These are phyloP conservation scores for Amanita rimosa DNA, from an alignment of 768 basidiomycete genomes.

Conservation along the genomic window DNA sequence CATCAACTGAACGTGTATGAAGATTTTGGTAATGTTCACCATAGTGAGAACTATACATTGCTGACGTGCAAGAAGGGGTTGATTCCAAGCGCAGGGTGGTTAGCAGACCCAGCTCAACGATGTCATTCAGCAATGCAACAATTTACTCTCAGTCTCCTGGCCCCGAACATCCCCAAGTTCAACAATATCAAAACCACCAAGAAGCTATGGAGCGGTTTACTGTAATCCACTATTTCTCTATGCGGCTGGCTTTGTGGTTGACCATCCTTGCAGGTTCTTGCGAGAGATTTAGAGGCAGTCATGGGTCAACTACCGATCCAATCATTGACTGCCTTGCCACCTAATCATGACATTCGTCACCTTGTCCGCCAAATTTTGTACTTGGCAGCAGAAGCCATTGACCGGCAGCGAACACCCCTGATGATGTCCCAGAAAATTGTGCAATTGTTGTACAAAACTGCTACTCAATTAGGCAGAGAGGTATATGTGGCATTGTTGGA, in stretches of 20 bases:
- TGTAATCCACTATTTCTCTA: slow-evolving; percentile 14
- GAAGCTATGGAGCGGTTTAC: slow-evolving; percentile 87
- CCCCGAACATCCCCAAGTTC: slow-evolving; percentile 37
- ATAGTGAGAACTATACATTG: slow-evolving; percentile 1
- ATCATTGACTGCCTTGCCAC: slow-evolving; percentile 58
- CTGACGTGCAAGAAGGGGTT: slow-evolving; percentile 12
- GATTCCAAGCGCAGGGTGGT: slow-evolving; percentile 46
- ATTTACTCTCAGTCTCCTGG: slow-evolving; percentile 54
- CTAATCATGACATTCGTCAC: slow-evolving; percentile 79
- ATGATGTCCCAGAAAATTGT: slow-evolving; percentile 96
- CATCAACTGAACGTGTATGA: slow-evolving; percentile 88
- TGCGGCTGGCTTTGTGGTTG: not conserved
- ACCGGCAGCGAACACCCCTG: slow-evolving; percentile 79
- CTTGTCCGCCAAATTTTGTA: slow-evolving; percentile 75
- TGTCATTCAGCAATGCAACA: slow-evolving; percentile 44
- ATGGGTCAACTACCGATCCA: slow-evolving; percentile 65
- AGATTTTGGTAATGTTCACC: slow-evolving; percentile 60
- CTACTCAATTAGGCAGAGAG: slow-evolving; percentile 78
- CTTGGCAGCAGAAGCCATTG: slow-evolving; percentile 68
- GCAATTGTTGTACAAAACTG: slow-evolving; percentile 86
- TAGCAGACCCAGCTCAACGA: slow-evolving; percentile 63
- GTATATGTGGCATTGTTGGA: slow-evolving; percentile 87
- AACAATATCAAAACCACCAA: slow-evolving; percentile 47
- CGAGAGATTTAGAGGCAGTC: slow-evolving; percentile 70
- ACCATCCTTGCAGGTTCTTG: slow-evolving; percentile 18